Evolutionary conservation across 2,329 filamentous ascomycete species (phyloP), one percentile per base, ranked within the genome.

Genomic region (Neonectria faginata): DNA sequence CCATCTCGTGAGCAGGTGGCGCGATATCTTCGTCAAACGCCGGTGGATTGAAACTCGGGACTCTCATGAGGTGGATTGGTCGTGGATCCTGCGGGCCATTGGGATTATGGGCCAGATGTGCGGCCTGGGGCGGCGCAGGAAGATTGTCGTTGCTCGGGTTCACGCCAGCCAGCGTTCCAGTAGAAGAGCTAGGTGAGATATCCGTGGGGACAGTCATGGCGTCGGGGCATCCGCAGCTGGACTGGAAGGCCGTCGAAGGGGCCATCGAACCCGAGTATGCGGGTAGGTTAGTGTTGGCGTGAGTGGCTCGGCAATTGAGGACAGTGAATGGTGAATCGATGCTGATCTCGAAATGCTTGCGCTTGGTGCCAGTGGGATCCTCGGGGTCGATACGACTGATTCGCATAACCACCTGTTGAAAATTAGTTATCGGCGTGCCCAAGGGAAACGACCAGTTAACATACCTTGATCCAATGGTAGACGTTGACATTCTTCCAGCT

Each of bases 251-350:
- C 77, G 82, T 33, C 76, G 85, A 59, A 81, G 82, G 70, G 60
- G 81, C 86, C 9, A 88, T 89, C 4, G 79, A 75, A 22, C 84
- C 82, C 7, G 82, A 80, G 77, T 97, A 97, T 16, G 92, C 91
- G 0, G 94, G 94, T 11, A 97, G 85, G 12, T 89, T 89, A 27
- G 92, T 97, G 78, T 97, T 97, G 54, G 92, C 91, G 76, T 96
- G 92, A 0, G 93, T 97, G n/a, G 94, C 94, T 67, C 92, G 92
- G 81, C 94, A 97, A 67, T 94, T 95, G 52, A 97, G 90, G 50
- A 97, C 93, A 66, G 95, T 95, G 76, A 97, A 95, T 1, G 94
- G 94, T 1, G 94, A 97, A 79, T 97, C 94, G 72, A 97, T 97
- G 70, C 93, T 97, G 73, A 97, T 97, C 78, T 97, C 94, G 71